Evolutionary conservation across 1,284 basidiomycete genomes (phyloP).

Genomic region (Cutaneotrichosporon sp.): DNA sequence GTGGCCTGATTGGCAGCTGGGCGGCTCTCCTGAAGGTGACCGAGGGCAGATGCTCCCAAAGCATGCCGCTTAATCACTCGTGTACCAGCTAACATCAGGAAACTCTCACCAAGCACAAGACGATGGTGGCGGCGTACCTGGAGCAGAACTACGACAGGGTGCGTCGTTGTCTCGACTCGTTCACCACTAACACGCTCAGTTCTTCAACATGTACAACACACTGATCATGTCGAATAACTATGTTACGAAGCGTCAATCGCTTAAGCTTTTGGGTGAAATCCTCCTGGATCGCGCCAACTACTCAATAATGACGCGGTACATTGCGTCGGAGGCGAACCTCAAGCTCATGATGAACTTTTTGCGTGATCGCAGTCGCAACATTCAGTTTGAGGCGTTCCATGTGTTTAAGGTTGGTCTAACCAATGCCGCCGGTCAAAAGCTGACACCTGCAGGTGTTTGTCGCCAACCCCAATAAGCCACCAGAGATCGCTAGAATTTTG

Average conservation of each 20-base stretch:
- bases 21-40: too few species aligned
- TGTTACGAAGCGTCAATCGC: slow-evolving; percentile 97
- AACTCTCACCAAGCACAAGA: slow-evolving; percentile 89
- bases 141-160: slow-evolving; percentile 95
- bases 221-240: slow-evolving; percentile 93
- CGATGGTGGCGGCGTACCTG: slow-evolving; percentile 93
- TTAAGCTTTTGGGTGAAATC: slow-evolving; percentile 97
- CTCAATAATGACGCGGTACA: slow-evolving; percentile 97
- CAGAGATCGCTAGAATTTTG: slow-evolving; percentile 86
- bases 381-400: slow-evolving; percentile 99
- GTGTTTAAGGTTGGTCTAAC: slow-evolving; percentile 82
- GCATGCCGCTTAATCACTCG: too few species aligned
- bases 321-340: slow-evolving; percentile 79
- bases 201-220: slow-evolving; percentile 90
- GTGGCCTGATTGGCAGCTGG: too few species aligned
- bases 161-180: slow-evolving; percentile 46
- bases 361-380: slow-evolving; percentile 95
- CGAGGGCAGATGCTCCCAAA: too few species aligned
- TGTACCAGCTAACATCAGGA: slow-evolving; percentile 54
- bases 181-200: slow-evolving; percentile 53
- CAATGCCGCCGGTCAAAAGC: background rate
- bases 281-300: slow-evolving; percentile 96
- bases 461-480: slow-evolving; percentile 97
- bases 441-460: slow-evolving; percentile 77
- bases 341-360: slow-evolving; percentile 99